Conservation (phyloP, 2,329 filamentous ascomycete species). For the Trichoderma simmonsii region DNA sequence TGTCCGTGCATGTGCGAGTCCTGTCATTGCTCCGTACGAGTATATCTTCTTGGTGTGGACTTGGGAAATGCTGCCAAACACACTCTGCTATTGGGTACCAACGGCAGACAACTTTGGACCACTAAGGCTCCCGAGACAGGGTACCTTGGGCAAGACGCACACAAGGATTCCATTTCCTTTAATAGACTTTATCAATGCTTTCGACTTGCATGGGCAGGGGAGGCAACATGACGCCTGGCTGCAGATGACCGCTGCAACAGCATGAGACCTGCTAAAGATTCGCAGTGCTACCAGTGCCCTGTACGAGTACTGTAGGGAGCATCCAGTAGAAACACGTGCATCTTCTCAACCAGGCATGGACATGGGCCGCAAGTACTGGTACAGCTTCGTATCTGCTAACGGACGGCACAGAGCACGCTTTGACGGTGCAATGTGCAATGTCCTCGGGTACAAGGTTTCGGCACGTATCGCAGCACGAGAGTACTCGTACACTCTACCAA, state of each 20-base stretch:
- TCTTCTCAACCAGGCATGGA: background rate
- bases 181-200: background rate
- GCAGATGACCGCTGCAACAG: background rate
- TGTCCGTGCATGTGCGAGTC: background rate
- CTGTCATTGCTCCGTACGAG: too few species aligned
- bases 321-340: background rate
- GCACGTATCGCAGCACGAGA: background rate
- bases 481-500: background rate
- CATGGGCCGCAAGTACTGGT: background rate
- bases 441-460: background rate
- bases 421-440: background rate
- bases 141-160: background rate
- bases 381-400: background rate
- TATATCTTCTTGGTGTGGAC: too few species aligned
- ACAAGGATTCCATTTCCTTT: background rate
- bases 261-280: background rate
- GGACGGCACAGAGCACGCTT: background rate
- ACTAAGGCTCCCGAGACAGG: background rate
- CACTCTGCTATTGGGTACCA: constrained; percentile 13
- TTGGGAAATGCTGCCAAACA: background rate
- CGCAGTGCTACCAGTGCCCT: background rate
- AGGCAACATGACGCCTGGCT: background rate
- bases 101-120: background rate
- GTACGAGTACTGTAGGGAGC: background rate
- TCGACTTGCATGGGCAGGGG: background rate